A percentile compares a stretch with the other conserved stretches of the same genome.
These are phyloP conservation scores for Rhododendron simsii DNA, from an alignment of 148 eudicot species.

Conservation along the genomic window DNA sequence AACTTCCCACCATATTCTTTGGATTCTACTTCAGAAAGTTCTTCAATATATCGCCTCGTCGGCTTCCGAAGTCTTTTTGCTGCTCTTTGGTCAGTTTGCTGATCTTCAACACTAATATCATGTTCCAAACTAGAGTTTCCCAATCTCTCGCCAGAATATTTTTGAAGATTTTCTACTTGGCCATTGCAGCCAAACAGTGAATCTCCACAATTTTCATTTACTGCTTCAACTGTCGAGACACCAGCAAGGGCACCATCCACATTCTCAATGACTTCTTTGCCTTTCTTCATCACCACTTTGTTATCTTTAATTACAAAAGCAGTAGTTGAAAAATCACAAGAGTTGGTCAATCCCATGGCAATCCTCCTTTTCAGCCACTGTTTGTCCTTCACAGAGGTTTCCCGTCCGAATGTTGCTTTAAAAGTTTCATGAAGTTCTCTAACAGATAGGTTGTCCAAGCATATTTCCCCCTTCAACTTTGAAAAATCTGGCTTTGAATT, in stretches of 20 bases:
- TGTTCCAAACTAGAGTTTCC: conserved; percentile 30
- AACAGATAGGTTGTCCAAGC: conserved; percentile 71
- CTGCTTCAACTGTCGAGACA: conserved; percentile 38
- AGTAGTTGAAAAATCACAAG: conserved; percentile 76
- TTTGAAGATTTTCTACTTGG: conserved; percentile 26
- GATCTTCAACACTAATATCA: conserved; percentile 42
- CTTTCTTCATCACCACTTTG: conserved; percentile 42
- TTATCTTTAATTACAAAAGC: conserved; percentile 58
- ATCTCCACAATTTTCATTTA: conserved; percentile 29
- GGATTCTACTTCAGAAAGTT: conserved; percentile 66
- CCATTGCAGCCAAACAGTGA: conserved; percentile 20
- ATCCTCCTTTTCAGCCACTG: conserved; percentile 96
- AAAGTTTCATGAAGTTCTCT: conserved; percentile 94
- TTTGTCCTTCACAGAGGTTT: conserved; percentile 88
- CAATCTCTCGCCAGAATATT: conserved; percentile 17
- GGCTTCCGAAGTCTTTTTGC: conserved; percentile 91
- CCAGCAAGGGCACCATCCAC: conserved; percentile 19
- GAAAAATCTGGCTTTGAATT: conserved; percentile 70
- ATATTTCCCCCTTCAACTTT: conserved; percentile 66
- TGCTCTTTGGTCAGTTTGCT: conserved; percentile 34
- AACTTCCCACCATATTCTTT: conserved; percentile 42
- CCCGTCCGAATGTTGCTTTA: conserved; percentile 90
- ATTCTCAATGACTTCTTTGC: conserved; percentile 30
- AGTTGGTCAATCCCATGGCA: conserved; percentile 85
- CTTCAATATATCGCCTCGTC: conserved; percentile 89